These are phyloP conservation scores for Gyromitra esculenta DNA, from an alignment of 2,329 filamentous ascomycete genomes.

Conservation along the genomic window DNA sequence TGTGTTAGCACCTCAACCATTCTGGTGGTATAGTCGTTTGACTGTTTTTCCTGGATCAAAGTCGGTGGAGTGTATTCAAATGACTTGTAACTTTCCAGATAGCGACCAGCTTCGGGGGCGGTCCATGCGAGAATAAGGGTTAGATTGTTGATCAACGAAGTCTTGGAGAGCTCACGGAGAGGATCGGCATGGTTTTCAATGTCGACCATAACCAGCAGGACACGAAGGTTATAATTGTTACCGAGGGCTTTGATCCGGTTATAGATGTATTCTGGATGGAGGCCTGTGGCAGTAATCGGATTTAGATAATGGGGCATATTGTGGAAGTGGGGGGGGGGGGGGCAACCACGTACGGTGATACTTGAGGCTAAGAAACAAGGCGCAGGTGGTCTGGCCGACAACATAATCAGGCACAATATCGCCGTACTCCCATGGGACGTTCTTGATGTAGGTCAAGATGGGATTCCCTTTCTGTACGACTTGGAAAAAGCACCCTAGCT, in stretches of 20 bases:
- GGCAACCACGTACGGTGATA: conserved; percentile 75
- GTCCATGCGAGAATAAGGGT: conserved; percentile 95
- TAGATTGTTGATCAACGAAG: conserved; percentile 88
- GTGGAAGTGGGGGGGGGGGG: not conserved
- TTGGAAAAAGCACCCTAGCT: conserved; percentile 1
- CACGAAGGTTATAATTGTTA: conserved; percentile 84
- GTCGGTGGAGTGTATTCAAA: conserved; percentile 86
- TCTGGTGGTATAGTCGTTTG: conserved; percentile 82
- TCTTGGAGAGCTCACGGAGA: conserved; percentile 89
- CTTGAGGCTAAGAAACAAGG: conserved; percentile 91
- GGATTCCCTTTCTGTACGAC: conserved; percentile 86
- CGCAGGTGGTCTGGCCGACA: conserved; percentile 85
- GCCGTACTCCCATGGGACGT: conserved; percentile 93
- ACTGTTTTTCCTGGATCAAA: conserved; percentile 85
- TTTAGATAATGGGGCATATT: not conserved
- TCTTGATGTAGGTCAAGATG: conserved; percentile 81
- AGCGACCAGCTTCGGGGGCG: conserved; percentile 89
- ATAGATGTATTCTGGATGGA: conserved; percentile 98
- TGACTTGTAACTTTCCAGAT: conserved; percentile 93
- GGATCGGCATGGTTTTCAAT: conserved; percentile 83
- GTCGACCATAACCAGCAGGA: conserved; percentile 88
- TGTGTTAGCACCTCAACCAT: conserved; percentile 93
- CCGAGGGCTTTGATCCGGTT: conserved; percentile 85
- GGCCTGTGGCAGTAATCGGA: conserved; percentile 55
- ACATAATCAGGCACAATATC: conserved; percentile 97